Evolutionary conservation across 1,284 basidiomycete genomes (phyloP), one percentile per base, ranked within the genome.

Genomic region (Boletus sp.): DNA sequence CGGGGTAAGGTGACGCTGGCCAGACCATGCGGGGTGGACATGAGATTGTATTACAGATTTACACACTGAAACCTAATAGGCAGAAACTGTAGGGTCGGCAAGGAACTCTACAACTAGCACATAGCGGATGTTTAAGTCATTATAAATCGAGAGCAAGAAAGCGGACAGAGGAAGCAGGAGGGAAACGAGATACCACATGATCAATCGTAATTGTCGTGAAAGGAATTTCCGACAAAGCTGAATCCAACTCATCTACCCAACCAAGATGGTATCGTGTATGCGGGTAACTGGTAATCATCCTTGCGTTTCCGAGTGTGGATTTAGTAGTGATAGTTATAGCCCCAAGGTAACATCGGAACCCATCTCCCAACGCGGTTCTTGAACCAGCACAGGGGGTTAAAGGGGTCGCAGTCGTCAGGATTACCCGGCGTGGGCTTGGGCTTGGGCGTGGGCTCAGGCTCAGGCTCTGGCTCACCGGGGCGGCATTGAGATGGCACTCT

Each of bases 341-440:
- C 51, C 63, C 61, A 62, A 13, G 63, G 61, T n/a, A 62, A 30
- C 8, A 50, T 44, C 1, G 63, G 57, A 13, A 52, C 8, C 61
- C 63, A 62, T 38, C 49, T 50, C 5, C 57, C 59, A 2, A 57
- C 0, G 12, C 50, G 54, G n/a, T 52, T 30, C 49, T 52, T 64
- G 43, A 57, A 37, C 57, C 55, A 68, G 46, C 65, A 68, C 59
- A 53, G 63, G 9, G 66, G 63, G 3, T 55, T 44, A 2, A n/a
- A 2, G 19, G 20, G 33, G 12, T 54, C 48, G 14, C 66, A 67
- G 29, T 69, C 66, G 5, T 59, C 67, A 9, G 69, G 68, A 30
- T 61, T 42, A 33, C 58, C 62, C 0, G 69, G 69, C 4, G 33
- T 53, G 0, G 68, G 68, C 41, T 48, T 47, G 1, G 68, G 68